Conservation (phyloP, 192 early-diverging fungal species). For the Geranomyces michiganensis region DNA sequence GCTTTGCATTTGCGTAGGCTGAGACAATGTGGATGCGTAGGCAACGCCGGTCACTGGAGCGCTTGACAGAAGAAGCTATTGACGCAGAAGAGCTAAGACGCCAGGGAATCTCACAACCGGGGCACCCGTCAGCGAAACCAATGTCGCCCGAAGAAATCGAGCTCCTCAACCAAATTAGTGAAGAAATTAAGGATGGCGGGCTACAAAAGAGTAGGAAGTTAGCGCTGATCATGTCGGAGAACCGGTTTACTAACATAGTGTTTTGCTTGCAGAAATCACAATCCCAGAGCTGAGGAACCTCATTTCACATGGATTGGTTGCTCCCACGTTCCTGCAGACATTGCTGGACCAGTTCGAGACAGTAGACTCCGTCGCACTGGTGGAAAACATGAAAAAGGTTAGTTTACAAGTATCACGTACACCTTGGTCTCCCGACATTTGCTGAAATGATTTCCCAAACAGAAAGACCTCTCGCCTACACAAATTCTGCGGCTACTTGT, state of each 20-base stretch:
- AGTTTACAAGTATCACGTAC: slow-evolving; percentile 16
- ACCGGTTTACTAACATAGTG: neutral
- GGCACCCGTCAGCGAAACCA: neutral
- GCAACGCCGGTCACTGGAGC: slow-evolving; percentile 20
- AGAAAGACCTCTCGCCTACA: slow-evolving; percentile 42
- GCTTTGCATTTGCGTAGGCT: too few species aligned
- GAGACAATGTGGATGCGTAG: too few species aligned
- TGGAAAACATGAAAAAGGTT: slow-evolving; percentile 55
- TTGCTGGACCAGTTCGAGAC: slow-evolving; percentile 46
- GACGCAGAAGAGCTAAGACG: slow-evolving; percentile 6
- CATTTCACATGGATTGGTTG: slow-evolving; percentile 57
- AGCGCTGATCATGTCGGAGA: neutral
- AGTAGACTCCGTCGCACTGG: slow-evolving; percentile 42
- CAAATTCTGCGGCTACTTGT: slow-evolving; percentile 52
- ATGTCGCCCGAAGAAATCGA: slow-evolving; percentile 14
- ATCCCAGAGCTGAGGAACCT: slow-evolving; percentile 53
- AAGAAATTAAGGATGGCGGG: slow-evolving; percentile 21
- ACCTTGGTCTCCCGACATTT: neutral
- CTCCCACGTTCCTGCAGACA: slow-evolving; percentile 48
- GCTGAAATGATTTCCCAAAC: neutral
- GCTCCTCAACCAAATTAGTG: slow-evolving; percentile 10
- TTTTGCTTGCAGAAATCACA: slow-evolving; percentile 31
- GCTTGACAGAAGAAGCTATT: slow-evolving; percentile 9
- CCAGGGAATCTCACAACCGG: neutral
- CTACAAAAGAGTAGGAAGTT: slow-evolving; percentile 12